Conservation (phyloP, 2,329 filamentous ascomycete species). For the Neofusicoccum sp. region DNA sequence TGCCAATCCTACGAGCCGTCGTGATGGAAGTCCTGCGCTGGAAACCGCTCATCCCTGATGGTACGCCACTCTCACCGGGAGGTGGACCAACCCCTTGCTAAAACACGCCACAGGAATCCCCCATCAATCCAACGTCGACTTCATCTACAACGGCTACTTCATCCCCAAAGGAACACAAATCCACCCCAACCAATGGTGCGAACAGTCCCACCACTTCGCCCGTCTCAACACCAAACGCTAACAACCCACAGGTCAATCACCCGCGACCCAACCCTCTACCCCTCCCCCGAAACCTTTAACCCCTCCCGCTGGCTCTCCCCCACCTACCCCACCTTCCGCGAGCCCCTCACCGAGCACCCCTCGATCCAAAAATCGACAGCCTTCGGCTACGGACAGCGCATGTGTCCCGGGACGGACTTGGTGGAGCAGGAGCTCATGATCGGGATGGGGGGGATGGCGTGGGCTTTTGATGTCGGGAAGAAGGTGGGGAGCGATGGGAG, state of each 20-base stretch:
- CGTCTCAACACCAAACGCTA: not conserved
- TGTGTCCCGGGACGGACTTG: conserved; percentile 34
- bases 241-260: not conserved
- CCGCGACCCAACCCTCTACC: conserved; percentile 22
- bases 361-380: conserved; percentile 20
- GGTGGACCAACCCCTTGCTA: not conserved
- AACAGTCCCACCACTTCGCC: not conserved
- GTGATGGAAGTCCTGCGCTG: conserved; percentile 31
- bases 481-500: conserved; percentile 5
- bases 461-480: conserved; percentile 21
- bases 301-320: conserved; percentile 52
- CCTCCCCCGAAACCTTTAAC: conserved; percentile 30
- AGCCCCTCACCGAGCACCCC: conserved; percentile 20
- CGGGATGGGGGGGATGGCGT: conserved; percentile 20
- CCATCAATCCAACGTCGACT: conserved; percentile 8
- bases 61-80: not conserved
- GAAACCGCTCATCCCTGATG: conserved; percentile 35
- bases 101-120: not conserved
- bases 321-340: conserved; percentile 20
- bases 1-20: conserved; percentile 31
- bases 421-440: conserved; percentile 21
- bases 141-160: conserved; percentile 17
- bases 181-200: conserved; percentile 13
- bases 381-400: conserved; percentile 52
- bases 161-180: conserved; percentile 13